Percentiles rank a stretch among this genome's conserved stretches.
Evolutionary conservation across 352 stramenopile genomes (phyloP).

Genomic region (Phytophthora citricola): DNA sequence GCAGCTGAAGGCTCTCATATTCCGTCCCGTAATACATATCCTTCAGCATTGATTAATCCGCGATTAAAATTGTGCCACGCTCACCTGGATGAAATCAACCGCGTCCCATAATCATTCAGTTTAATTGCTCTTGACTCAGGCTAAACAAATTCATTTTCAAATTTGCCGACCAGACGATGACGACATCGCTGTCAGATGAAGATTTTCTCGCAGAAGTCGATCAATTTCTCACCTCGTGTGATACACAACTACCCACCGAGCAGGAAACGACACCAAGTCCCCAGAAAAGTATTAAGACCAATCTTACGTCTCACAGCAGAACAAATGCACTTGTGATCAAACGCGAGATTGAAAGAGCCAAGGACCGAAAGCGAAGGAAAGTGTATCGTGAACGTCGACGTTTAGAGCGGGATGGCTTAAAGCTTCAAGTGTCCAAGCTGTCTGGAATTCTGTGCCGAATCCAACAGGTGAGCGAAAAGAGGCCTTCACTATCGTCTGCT

Average conservation of each 20-base stretch:
- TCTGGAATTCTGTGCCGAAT: background rate
- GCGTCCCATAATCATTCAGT: background rate
- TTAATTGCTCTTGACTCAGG: too few relatives aligned
- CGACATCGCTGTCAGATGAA: background rate
- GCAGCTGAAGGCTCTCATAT: background rate
- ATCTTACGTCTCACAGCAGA: background rate
- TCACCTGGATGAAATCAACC: conserved; percentile 1
- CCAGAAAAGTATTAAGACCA: background rate
- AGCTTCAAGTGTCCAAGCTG: background rate
- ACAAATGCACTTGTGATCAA: background rate
- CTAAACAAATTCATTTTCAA: background rate
- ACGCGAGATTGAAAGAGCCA: conserved; percentile 1
- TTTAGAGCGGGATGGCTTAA: background rate
- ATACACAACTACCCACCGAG: background rate
- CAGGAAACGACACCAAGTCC: background rate
- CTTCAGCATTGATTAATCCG: too few relatives aligned
- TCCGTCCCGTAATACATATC: background rate
- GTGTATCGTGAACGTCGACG: background rate
- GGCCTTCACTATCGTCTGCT: background rate
- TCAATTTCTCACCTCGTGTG: conserved; percentile 3
- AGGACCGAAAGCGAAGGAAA: background rate
- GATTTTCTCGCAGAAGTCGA: conserved; percentile 1
- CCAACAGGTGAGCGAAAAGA: too few relatives aligned
- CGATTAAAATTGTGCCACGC: background rate
- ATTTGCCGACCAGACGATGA: conserved; percentile 4